Percentiles rank a stretch among this genome's conserved stretches.
Conservation (phyloP, 192 early-diverging fungal species). For the Coemansia sp. region DNA sequence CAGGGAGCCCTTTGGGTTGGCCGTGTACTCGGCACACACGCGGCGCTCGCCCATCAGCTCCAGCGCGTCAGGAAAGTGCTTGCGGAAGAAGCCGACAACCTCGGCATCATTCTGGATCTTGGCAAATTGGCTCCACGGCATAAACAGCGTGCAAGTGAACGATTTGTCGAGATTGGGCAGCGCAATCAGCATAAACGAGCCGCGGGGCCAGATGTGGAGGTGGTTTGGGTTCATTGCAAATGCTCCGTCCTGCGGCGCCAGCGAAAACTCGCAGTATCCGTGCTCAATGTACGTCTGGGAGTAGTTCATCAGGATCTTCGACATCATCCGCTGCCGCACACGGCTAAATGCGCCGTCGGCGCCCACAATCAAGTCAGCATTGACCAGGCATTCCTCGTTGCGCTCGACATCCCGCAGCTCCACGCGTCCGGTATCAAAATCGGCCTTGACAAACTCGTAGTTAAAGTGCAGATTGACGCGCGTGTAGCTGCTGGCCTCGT, state of each 20-base stretch:
- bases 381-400: constrained; percentile 23
- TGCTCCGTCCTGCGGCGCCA: constrained; percentile 66
- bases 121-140: constrained; percentile 86
- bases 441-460: constrained; percentile 62
- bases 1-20: constrained; percentile 81
- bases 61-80: constrained; percentile 76
- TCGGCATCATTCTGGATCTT: constrained; percentile 62
- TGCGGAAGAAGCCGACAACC: constrained; percentile 67
- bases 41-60: constrained; percentile 71
- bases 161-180: constrained; percentile 91
- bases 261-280: constrained; percentile 88
- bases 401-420: constrained; percentile 27
- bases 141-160: constrained; percentile 96
- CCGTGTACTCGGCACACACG: constrained; percentile 75
- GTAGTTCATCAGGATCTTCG: constrained; percentile 76
- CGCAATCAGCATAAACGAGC: constrained; percentile 97
- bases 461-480: constrained; percentile 79
- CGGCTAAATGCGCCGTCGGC: constrained; percentile 87
- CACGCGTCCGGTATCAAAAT: constrained; percentile 68
- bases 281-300: constrained; percentile 88
- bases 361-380: constrained; percentile 81
- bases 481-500: constrained; percentile 61
- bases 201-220: constrained; percentile 96
- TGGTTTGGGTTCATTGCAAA: constrained; percentile 88
- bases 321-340: constrained; percentile 79